Conservation (phyloP, 2,329 filamentous ascomycete genomes). For the Hortaea sp. region DNA sequence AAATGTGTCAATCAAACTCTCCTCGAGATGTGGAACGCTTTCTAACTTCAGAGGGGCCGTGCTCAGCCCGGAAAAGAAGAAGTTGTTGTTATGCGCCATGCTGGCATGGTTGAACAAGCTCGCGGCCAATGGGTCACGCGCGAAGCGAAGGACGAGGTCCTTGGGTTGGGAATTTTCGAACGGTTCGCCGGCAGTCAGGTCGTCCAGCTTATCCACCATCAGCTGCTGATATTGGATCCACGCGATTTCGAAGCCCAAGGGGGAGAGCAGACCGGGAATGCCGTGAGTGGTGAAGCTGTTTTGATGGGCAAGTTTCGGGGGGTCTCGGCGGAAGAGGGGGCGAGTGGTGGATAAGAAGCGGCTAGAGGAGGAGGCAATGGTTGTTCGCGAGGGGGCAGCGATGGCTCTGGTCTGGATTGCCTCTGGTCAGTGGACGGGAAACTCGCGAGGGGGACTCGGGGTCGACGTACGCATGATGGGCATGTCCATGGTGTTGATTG, state of each 20-base stretch:
- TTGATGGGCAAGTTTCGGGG: conserved; percentile 27
- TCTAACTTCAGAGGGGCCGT: conserved; percentile 27
- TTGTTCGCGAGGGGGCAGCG: conserved; percentile 6
- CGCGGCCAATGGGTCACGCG: conserved; percentile 68
- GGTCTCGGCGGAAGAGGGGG: conserved; percentile 24
- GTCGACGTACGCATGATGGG: conserved; percentile 18
- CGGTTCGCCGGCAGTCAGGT: conserved; percentile 58
- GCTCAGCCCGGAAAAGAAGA: conserved; percentile 56
- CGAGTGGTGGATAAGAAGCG: conserved; percentile 36
- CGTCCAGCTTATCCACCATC: conserved; percentile 67
- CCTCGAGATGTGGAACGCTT: conserved; percentile 46
- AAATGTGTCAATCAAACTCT: conserved; percentile 60
- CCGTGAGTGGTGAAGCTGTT: conserved; percentile 39
- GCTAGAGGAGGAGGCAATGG: conserved; percentile 10
- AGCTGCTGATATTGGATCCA: conserved; percentile 75
- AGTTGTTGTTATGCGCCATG: conserved; percentile 86
- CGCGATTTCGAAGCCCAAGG: conserved; percentile 60
- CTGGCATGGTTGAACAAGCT: conserved; percentile 90
- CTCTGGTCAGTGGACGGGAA: background rate
- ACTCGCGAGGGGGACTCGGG: background rate
- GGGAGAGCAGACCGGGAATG: conserved; percentile 61
- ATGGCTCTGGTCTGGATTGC: conserved; percentile 7
- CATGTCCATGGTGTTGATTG: conserved; percentile 17
- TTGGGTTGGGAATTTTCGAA: conserved; percentile 53
- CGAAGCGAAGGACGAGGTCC: conserved; percentile 61